Conservation (phyloP, 192 early-diverging fungal species). For the Bifiguratus adelaidae region DNA sequence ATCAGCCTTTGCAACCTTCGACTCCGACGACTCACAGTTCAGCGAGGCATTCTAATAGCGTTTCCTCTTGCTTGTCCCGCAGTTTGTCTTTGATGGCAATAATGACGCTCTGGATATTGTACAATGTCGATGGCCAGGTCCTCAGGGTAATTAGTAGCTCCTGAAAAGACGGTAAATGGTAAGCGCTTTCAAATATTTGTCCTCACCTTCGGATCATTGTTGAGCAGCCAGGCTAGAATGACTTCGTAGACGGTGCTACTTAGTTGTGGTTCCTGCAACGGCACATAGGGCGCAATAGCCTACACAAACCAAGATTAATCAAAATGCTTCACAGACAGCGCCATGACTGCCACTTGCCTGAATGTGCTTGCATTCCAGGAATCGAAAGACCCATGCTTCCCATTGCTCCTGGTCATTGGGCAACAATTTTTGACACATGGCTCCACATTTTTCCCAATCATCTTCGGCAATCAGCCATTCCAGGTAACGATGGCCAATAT, state of each 20-base stretch:
- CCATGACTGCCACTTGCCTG: conserved; percentile 20
- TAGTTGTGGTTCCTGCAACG: conserved; percentile 61
- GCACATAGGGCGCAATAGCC: conserved; percentile 67
- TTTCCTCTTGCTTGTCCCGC: conserved; percentile 35
- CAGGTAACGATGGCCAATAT: conserved; percentile 78
- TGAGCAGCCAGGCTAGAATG: conserved; percentile 61
- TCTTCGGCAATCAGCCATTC: conserved; percentile 25
- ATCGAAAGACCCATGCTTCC: conserved; percentile 90
- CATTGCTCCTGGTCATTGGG: conserved; percentile 57
- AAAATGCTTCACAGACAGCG: background rate
- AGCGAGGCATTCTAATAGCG: conserved; percentile 63
- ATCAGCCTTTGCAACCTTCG: background rate
- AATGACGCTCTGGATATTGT: conserved; percentile 64
- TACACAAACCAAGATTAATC: conserved; percentile 9
- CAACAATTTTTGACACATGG: conserved; percentile 64
- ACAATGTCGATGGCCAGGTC: conserved; percentile 72
- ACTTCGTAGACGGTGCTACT: conserved; percentile 80
- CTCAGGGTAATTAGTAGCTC: conserved; percentile 47
- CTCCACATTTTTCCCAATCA: conserved; percentile 58
- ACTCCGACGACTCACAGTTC: conserved; percentile 57
- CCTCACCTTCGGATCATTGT: conserved; percentile 49
- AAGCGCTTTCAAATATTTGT: background rate
- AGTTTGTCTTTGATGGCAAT: conserved; percentile 63
- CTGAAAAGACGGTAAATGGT: conserved; percentile 7
- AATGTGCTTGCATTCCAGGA: conserved; percentile 69